A percentile compares a stretch with the other conserved stretches of the same genome.
phyloP scores from a whole-genome alignment of 768 basidiomycete genomes.

The Glaciozyma antarctica region DNA sequence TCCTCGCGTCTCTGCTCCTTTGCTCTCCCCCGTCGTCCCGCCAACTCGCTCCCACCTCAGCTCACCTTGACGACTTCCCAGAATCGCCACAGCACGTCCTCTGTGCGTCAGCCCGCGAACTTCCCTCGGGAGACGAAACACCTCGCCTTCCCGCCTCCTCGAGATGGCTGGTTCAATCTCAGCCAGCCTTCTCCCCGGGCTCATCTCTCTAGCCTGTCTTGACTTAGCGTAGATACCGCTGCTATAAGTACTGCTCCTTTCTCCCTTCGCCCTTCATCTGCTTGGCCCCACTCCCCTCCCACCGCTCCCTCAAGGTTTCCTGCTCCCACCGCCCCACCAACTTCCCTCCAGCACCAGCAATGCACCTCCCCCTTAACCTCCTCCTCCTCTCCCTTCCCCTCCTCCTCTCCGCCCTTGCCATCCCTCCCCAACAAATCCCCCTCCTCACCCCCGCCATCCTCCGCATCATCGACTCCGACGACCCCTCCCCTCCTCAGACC shows the following conservation, averaged over 20 bases:
- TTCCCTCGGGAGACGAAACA: background rate
- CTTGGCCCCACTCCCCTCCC: background rate
- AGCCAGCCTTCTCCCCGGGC: background rate
- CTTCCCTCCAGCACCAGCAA: background rate
- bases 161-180: background rate
- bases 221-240: background rate
- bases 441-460: background rate
- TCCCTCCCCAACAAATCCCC: background rate
- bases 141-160: background rate
- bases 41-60: background rate
- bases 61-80: background rate
- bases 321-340: background rate
- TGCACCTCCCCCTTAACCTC: background rate
- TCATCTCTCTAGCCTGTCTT: background rate
- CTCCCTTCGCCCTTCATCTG: background rate
- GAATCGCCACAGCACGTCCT: background rate
- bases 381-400: background rate
- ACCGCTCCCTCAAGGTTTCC: too few relatives aligned
- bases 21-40: background rate
- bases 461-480: background rate
- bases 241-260: background rate
- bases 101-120: background rate
- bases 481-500: background rate
- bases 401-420: background rate
- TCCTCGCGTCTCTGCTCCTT: background rate